Evolutionary conservation across 306 rosid species (phyloP).

Genomic region (Chamaecrista fasciculata): DNA sequence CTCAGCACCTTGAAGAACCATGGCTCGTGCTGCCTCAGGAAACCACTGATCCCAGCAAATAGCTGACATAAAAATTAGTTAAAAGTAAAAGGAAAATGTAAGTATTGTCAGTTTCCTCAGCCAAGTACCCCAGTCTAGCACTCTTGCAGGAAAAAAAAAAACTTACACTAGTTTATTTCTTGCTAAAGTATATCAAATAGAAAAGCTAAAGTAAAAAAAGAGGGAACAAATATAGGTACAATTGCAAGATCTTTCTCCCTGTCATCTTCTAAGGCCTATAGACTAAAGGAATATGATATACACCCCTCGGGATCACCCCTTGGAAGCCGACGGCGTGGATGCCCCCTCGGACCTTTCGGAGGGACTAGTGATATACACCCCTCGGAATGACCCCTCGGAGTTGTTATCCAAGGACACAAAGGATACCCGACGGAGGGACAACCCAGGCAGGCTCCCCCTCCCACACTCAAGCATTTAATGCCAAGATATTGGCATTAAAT

Average conservation of each 20-base stretch:
- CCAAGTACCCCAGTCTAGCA: neutral
- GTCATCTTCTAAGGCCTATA: too few species aligned
- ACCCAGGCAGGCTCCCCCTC: too few species aligned
- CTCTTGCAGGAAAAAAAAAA: slow-evolving; percentile 20
- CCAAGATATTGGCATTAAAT: too few species aligned
- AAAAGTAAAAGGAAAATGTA: neutral
- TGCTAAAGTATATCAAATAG: neutral
- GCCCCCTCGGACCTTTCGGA: too few species aligned
- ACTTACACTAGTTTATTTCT: neutral
- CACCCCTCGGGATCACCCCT: too few species aligned
- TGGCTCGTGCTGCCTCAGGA: slow-evolving; percentile 93
- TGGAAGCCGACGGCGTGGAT: too few species aligned
- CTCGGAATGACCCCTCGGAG: too few species aligned
- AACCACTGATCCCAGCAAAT: slow-evolving; percentile 99
- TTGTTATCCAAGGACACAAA: too few species aligned
- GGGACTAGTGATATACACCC: too few species aligned
- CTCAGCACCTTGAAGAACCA: slow-evolving; percentile 98
- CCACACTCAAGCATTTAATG: too few species aligned
- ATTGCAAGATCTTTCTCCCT: neutral
- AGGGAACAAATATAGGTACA: neutral
- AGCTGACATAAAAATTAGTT: slow-evolving; percentile 50
- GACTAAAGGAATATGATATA: too few species aligned
- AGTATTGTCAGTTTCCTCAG: slow-evolving; percentile 22
- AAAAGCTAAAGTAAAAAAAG: slow-evolving; percentile 8
- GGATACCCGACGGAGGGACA: too few species aligned